phyloP scores from a whole-genome alignment of 73 alveolate genomes.

The Paramecium tetraurelia region DNA sequence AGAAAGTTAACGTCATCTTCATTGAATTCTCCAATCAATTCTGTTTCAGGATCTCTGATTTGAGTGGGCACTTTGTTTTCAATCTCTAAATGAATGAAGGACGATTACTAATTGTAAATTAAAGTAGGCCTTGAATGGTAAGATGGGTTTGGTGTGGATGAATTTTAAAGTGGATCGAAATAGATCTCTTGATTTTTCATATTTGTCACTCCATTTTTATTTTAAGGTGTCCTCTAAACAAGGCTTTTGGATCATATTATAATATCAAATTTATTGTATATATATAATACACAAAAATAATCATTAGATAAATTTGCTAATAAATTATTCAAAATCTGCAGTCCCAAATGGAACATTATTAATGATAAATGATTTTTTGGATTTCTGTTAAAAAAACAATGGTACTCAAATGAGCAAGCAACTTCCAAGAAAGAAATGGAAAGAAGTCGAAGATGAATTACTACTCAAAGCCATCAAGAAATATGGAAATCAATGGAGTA shows the following conservation, averaged over 20 bases:
- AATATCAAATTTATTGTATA: neutral
- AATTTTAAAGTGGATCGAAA: conserved; percentile 32
- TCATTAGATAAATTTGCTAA: neutral
- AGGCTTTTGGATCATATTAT: neutral
- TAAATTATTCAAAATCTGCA: neutral
- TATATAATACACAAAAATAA: neutral
- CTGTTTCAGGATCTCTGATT: conserved; percentile 35
- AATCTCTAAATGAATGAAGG: neutral
- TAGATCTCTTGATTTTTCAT: neutral
- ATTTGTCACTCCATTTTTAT: conserved; percentile 11
- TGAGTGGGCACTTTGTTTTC: conserved; percentile 5
- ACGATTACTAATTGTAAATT: conserved; percentile 14
- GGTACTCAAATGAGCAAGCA: neutral
- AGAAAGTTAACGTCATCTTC: neutral
- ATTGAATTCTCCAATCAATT: conserved; percentile 6
- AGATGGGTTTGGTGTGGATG: neutral
- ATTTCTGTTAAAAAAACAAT: neutral
- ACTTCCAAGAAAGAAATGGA: neutral
- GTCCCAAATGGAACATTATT: neutral
- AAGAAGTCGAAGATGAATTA: conserved; percentile 24
- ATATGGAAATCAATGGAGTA: conserved; percentile 2
- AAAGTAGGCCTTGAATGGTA: neutral
- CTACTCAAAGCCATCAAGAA: neutral
- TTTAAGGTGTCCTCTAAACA: neutral
- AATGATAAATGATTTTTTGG: neutral